A percentile compares a stretch with the other conserved stretches of the same genome.
Conservation (phyloP, 148 eudicot species). For the Fagopyrum tataricum region DNA sequence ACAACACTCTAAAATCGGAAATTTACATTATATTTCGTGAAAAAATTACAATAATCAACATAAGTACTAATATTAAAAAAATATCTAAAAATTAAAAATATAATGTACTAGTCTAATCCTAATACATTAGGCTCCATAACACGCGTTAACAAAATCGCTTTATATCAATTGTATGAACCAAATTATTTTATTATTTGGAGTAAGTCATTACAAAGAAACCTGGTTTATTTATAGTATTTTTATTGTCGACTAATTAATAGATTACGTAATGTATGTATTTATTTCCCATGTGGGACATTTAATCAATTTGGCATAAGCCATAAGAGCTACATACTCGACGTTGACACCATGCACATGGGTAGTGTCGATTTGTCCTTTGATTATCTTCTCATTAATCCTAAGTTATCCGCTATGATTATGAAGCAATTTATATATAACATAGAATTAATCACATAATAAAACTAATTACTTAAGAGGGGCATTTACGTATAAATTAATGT, state of each 20-base stretch:
- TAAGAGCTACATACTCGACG: background rate
- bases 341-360: conserved; percentile 8
- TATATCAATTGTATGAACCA: too few relatives aligned
- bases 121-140: too few relatives aligned
- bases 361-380: background rate
- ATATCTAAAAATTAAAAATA: too few relatives aligned
- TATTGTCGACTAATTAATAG: background rate
- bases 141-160: too few relatives aligned
- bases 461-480: background rate
- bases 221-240: too few relatives aligned
- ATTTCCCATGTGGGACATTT: conserved; percentile 3
- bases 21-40: too few relatives aligned
- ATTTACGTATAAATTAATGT: background rate
- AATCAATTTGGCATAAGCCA: background rate
- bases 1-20: too few relatives aligned
- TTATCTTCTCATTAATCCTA: background rate
- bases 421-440: background rate
- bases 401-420: background rate
- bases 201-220: too few relatives aligned
- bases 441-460: background rate
- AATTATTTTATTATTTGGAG: too few relatives aligned
- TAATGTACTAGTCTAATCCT: too few relatives aligned
- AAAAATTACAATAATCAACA: too few relatives aligned
- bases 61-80: too few relatives aligned
- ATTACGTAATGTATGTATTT: background rate